Conservation (phyloP, 768 basidiomycete genomes). For the Suillus brevipes region DNA sequence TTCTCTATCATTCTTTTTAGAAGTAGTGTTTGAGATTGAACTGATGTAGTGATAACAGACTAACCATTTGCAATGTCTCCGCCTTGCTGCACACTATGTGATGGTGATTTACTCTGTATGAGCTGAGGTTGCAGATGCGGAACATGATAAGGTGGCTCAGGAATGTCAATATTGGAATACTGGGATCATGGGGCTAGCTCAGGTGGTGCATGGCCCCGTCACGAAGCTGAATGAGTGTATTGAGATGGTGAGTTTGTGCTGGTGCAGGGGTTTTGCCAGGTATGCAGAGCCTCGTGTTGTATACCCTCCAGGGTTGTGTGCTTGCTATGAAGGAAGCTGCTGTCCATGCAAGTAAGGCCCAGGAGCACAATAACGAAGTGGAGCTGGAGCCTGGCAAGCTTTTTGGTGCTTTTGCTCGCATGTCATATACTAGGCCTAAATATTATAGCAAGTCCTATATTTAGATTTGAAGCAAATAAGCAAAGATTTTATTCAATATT, state of each 20-base stretch:
- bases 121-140: constrained; percentile 61
- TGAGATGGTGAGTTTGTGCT: constrained; percentile 43
- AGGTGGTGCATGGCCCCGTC: constrained; percentile 54
- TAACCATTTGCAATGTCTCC: constrained; percentile 66
- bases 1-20: too few relatives aligned
- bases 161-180: constrained; percentile 12
- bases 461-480: too few relatives aligned
- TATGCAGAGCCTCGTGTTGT: constrained; percentile 71
- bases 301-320: constrained; percentile 44
- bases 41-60: constrained; percentile 40
- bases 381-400: too few relatives aligned
- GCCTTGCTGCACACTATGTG: constrained; percentile 73
- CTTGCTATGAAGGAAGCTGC: constrained; percentile 7
- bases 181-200: constrained; percentile 33
- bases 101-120: constrained; percentile 64
- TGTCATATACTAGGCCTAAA: too few relatives aligned
- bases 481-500: too few relatives aligned
- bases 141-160: constrained; percentile 19
- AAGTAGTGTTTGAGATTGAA: too few relatives aligned
- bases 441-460: too few relatives aligned
- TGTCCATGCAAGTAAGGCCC: not conserved
- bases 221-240: constrained; percentile 39
- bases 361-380: too few relatives aligned
- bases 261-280: constrained; percentile 68
- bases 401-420: too few relatives aligned